phyloP scores from a whole-genome alignment of 768 basidiomycete species.

The Mycena polygramma region DNA sequence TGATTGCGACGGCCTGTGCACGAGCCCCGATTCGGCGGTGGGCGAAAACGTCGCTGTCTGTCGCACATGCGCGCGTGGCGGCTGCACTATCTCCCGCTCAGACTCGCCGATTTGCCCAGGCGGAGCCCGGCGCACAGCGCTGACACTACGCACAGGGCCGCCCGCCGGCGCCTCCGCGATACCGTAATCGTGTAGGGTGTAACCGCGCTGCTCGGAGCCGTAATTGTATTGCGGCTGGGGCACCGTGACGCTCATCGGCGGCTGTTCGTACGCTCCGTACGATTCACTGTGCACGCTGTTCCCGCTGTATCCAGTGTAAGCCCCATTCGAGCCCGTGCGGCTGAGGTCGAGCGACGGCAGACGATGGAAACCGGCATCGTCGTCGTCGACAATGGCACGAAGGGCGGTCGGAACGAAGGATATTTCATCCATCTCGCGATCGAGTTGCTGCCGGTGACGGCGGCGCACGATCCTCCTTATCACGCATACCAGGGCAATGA shows the following conservation, averaged over 20 bases:
- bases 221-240: not conserved
- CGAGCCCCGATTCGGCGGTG: not conserved
- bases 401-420: constrained; percentile 3
- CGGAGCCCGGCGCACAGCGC: too few species aligned
- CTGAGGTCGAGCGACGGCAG: constrained; percentile 1
- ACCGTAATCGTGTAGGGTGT: not conserved
- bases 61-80: constrained; percentile 2
- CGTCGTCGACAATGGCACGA: not conserved
- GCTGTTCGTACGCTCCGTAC: not conserved
- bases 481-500: constrained; percentile 63
- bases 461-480: constrained; percentile 69
- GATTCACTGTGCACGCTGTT: not conserved
- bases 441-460: constrained; percentile 73
- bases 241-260: not conserved
- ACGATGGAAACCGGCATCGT: not conserved
- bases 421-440: constrained; percentile 66
- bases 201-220: not conserved
- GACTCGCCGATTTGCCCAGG: not conserved
- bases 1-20: constrained; percentile 7
- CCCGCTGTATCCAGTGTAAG: not conserved
- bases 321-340: not conserved
- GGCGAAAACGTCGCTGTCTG: not conserved
- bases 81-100: not conserved
- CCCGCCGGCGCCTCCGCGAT: constrained; percentile 1
- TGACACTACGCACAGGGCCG: not conserved